phyloP scores from a whole-genome alignment of 2,329 filamentous ascomycete species.

The Ophiocordyceps australis region DNA sequence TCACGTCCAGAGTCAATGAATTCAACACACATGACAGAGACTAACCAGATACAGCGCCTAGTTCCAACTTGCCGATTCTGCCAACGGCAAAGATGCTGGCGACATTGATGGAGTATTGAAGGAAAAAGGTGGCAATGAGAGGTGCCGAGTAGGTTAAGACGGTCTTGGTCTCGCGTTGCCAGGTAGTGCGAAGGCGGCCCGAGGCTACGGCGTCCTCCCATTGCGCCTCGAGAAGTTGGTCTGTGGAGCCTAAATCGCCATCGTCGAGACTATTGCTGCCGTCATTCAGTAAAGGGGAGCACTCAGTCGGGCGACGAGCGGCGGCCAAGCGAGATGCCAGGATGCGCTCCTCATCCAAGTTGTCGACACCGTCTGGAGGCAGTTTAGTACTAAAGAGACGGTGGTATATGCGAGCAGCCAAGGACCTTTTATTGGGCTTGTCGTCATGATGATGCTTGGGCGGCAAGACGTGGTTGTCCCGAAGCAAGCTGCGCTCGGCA shows the following conservation, averaged over 20 bases:
- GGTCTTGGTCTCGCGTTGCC: conserved; percentile 77
- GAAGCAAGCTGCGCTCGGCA: conserved; percentile 40
- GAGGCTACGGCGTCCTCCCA: conserved; percentile 75
- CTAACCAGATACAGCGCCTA: conserved; percentile 22
- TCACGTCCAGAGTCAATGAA: no score
- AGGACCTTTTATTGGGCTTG: conserved; percentile 11
- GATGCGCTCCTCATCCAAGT: no score
- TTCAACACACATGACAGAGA: no score
- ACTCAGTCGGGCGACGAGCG: conserved; percentile 19
- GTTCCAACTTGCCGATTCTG: conserved; percentile 47
- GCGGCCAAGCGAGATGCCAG: no score
- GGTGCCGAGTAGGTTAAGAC: conserved; percentile 54
- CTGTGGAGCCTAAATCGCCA: conserved; percentile 30
- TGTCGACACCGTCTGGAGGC: conserved; percentile 20
- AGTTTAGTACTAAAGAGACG: conserved; percentile 38
- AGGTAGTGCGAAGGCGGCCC: conserved; percentile 74
- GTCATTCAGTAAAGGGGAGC: conserved; percentile 20
- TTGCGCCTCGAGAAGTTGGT: conserved; percentile 40
- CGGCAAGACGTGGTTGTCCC: conserved; percentile 47
- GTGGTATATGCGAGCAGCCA: conserved; percentile 23
- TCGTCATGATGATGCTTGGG: conserved; percentile 30
- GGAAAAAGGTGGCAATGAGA: conserved; percentile 50
- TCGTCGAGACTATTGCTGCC: no score
- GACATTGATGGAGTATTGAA: conserved; percentile 76
- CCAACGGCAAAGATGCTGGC: conserved; percentile 66